Conservation (phyloP, 169 alveolate genomes). For the Plasmodium inui region DNA sequence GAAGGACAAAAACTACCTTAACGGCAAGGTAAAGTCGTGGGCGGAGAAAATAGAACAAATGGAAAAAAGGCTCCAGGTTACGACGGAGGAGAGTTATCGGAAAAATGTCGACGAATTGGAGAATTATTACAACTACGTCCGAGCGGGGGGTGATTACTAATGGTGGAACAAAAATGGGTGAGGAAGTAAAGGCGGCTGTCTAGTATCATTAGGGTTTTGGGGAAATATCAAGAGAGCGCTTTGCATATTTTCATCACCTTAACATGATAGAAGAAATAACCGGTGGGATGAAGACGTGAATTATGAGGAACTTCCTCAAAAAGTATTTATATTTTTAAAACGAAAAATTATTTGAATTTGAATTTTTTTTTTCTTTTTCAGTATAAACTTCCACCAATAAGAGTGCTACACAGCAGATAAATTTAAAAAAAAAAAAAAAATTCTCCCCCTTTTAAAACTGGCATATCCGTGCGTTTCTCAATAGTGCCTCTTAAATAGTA, state of each 20-base stretch:
- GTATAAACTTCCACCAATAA: background rate
- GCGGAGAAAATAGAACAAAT: constrained; percentile 19
- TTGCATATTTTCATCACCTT: background rate
- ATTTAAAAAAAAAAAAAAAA: background rate
- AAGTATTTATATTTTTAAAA: background rate
- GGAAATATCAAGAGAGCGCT: background rate
- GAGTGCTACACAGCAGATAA: background rate
- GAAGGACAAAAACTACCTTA: constrained; percentile 5
- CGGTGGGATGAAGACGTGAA: background rate
- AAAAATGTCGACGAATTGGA: constrained; percentile 33
- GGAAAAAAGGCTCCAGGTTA: constrained; percentile 1
- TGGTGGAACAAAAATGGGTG: background rate
- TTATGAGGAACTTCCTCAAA: background rate
- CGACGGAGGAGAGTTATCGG: background rate
- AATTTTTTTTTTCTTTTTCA: background rate
- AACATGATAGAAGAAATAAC: background rate
- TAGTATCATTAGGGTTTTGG: background rate
- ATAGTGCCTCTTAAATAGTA: background rate
- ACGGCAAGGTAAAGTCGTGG: background rate
- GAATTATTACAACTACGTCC: constrained; percentile 15
- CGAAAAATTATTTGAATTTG: background rate
- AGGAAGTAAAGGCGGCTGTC: background rate
- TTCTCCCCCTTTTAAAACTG: background rate
- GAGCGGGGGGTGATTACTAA: background rate
- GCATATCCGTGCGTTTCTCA: background rate